Evolutionary conservation across 2,329 filamentous ascomycete species (phyloP), one percentile per base, ranked within the genome.

Genomic region (Colletotrichum orbiculare): DNA sequence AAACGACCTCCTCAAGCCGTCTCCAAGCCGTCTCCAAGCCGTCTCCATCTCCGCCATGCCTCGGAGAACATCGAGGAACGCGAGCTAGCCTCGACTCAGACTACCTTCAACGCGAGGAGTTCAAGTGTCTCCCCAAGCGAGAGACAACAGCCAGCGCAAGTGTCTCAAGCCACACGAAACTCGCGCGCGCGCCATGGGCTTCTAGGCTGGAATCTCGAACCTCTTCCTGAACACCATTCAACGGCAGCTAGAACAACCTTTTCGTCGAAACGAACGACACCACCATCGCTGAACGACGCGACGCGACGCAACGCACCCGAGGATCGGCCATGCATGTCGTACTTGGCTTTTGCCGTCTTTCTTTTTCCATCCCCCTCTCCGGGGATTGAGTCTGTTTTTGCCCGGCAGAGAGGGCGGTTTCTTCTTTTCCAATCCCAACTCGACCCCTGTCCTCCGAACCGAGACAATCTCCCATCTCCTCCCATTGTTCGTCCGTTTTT

Each of bases 91-190:
- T 46, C 15, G 43, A 46, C 43, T 17, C 15, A 46, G 25, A 10
- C 15, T 15, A 33, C 43, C 4, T 17, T 46, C 9, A 17, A 46
- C 43, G 8, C 45, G 42, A 58, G 56, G 52, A 58, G 57, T 38
- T 46, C 57, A 10, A 7, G n/a, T 46, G n/a, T 17, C 43, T 6
- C 10, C 12, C 43, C 15, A 50, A 43, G 56, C 56, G 45, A 52
- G n/a, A 37, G 25, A 49, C 43, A 11, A 7, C 25, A 34, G 25
- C 50, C 52, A 56, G 62, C 62, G 46, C 10, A 15, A 15, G 10
- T 62, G 62, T 65, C 62, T 65, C 58, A 62, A 65, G 57, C 62
- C 57, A 52, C 62, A 35, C 57, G 55, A 64, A 55, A 46, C 2
- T 17, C 17, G 17, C 17, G 17, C 17, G 25, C 25, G 46, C 37